Conservation (phyloP, 345 rosid genomes). For the Psidium friedrichsthalianum region DNA sequence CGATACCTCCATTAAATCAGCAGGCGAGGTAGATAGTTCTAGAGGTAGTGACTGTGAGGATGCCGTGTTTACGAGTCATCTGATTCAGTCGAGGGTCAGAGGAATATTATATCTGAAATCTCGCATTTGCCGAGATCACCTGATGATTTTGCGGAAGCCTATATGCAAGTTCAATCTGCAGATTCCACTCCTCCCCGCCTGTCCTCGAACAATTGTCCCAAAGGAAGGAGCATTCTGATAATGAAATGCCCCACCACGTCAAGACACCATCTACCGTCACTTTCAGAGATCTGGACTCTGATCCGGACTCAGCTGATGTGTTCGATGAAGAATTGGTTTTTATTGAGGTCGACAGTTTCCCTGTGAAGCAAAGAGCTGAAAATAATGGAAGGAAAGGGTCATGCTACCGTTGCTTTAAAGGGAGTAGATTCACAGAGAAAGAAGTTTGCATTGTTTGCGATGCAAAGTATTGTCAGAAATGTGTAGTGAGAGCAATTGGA, state of each 20-base stretch:
- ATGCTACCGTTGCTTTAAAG: constrained; percentile 62
- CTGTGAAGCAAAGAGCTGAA: constrained; percentile 24
- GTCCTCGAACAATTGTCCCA: constrained; percentile 26
- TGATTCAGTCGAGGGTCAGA: background rate
- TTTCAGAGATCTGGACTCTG: constrained; percentile 44
- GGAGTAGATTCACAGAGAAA: constrained; percentile 55
- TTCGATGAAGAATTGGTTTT: constrained; percentile 18
- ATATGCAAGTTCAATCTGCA: constrained; percentile 6
- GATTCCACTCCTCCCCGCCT: constrained; percentile 11
- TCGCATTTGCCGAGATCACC: background rate
- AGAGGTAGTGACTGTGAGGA: constrained; percentile 1
- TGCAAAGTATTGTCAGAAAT: constrained; percentile 62
- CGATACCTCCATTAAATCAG: constrained; percentile 1
- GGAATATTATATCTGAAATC: background rate
- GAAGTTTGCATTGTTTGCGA: constrained; percentile 80
- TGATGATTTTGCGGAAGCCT: background rate
- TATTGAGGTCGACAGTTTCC: constrained; percentile 12
- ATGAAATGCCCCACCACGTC: constrained; percentile 16
- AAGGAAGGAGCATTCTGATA: constrained; percentile 19
- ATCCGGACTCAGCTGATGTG: constrained; percentile 25
- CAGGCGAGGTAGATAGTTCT: background rate
- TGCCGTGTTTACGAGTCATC: constrained; percentile 6
- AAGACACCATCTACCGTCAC: constrained; percentile 37
- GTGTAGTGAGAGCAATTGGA: constrained; percentile 81
- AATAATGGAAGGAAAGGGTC: constrained; percentile 66